These are phyloP conservation scores for Pyronema domesticum DNA, from an alignment of 495 filamentous ascomycete genomes.

Conservation along the genomic window DNA sequence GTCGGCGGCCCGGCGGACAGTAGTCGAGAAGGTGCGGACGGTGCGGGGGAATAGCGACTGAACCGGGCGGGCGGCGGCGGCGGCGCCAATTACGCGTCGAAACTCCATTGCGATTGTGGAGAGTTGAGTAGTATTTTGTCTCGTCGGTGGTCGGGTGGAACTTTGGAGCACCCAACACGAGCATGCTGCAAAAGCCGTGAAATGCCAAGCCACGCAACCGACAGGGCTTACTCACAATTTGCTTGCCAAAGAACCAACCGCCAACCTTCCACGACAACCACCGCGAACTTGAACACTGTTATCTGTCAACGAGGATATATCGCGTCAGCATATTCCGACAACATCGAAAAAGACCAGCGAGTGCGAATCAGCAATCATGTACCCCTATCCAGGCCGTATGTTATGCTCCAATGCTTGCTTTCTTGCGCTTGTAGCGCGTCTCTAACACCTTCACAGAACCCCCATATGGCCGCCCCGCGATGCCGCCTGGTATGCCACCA, in stretches of 20 bases:
- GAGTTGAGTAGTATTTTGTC: constrained; percentile 2
- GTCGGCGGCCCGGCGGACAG: constrained; percentile 13
- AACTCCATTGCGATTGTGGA: constrained; percentile 27
- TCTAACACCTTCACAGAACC: constrained; percentile 8
- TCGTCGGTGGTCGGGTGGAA: constrained; percentile 9
- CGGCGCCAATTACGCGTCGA: constrained; percentile 24
- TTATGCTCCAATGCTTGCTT: constrained; percentile 2
- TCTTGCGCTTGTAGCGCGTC: not conserved
- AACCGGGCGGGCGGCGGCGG: constrained; percentile 15
- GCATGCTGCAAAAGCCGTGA: too few species aligned
- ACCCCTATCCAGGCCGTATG: constrained; percentile 24
- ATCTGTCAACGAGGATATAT: not conserved
- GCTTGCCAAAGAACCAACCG: not conserved
- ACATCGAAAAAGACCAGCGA: not conserved
- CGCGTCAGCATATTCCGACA: not conserved
- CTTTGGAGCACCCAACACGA: too few species aligned
- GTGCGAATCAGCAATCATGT: constrained; percentile 18
- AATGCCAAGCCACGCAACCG: not conserved
- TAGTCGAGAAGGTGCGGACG: constrained; percentile 18
- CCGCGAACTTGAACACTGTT: not conserved
- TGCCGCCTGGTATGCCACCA: constrained; percentile 21
- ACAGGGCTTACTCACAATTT: constrained; percentile 7
- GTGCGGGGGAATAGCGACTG: constrained; percentile 11
- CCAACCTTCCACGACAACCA: constrained; percentile 1
- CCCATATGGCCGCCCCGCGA: constrained; percentile 19